Conservation (phyloP, 108 stramenopile species). For the Conticribra guillardii region DNA sequence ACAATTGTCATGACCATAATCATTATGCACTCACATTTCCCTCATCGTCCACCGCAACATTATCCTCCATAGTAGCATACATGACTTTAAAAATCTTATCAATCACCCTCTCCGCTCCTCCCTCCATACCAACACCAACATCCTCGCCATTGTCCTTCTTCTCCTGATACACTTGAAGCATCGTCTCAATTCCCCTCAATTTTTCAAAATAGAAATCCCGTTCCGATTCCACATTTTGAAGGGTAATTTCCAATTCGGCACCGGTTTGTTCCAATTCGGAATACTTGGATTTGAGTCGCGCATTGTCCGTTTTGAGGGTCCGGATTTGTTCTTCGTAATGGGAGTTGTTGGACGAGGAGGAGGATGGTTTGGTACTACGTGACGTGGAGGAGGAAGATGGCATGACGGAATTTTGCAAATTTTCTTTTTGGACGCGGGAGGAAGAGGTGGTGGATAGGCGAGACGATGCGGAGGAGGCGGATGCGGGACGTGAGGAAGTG, state of each 20-base stretch:
- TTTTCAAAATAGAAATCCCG: constrained; percentile 98
- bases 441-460: neutral
- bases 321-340: constrained; percentile 45
- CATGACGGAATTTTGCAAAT: neutral
- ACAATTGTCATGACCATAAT: neutral
- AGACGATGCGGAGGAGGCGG: neutral
- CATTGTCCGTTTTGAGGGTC: constrained; percentile 27
- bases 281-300: constrained; percentile 54
- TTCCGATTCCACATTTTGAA: constrained; percentile 80
- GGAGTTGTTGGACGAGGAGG: constrained; percentile 9
- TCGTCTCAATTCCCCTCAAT: constrained; percentile 90
- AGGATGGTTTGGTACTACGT: constrained; percentile 1
- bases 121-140: constrained; percentile 30
- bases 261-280: constrained; percentile 52
- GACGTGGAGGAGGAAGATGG: constrained; percentile 1
- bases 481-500: too few species aligned
- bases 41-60: constrained; percentile 64
- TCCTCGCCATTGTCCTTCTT: constrained; percentile 47
- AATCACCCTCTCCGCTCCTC: constrained; percentile 42
- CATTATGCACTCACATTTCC: constrained; percentile 41
- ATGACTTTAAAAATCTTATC: constrained; percentile 81
- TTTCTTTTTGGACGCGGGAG: neutral
- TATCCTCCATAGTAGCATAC: constrained; percentile 79
- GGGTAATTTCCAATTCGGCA: constrained; percentile 59
- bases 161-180: constrained; percentile 90